Percentiles rank a stretch among this genome's conserved stretches.
phyloP scores from a whole-genome alignment of 2,329 filamentous ascomycete genomes.

The Aureobasidium subglaciale region DNA sequence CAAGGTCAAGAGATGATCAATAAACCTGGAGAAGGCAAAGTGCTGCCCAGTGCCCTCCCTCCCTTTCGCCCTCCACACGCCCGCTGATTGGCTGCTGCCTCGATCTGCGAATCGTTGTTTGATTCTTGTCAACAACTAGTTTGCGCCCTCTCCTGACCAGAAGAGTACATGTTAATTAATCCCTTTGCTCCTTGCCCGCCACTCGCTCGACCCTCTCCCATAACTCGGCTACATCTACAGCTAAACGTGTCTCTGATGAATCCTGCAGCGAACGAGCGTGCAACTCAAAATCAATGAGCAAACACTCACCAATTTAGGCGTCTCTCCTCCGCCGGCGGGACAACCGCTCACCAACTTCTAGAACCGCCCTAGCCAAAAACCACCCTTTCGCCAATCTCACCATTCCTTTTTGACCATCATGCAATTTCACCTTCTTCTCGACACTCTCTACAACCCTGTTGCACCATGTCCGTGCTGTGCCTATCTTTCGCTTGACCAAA shows the following conservation, averaged over 20 bases:
- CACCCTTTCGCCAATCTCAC: neutral
- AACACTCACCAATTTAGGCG: conserved; percentile 3
- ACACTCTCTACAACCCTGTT: neutral
- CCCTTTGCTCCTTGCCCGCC: neutral
- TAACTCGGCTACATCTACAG: neutral
- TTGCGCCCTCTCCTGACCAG: conserved; percentile 1
- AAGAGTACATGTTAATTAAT: neutral
- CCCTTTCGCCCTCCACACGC: neutral
- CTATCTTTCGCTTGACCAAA: neutral
- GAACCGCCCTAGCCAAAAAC: conserved; percentile 8
- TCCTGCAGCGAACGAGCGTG: neutral
- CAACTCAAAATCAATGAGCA: neutral
- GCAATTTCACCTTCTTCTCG: neutral
- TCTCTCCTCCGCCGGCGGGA: conserved; percentile 9
- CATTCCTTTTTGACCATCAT: neutral
- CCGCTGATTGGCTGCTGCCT: neutral
- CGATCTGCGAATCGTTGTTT: conserved; percentile 4
- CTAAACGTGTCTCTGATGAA: neutral
- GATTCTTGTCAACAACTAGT: conserved; percentile 8
- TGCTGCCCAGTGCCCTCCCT: neutral
- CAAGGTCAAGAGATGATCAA: neutral
- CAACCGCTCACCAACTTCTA: conserved; percentile 9
- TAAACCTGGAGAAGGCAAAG: conserved; percentile 10
- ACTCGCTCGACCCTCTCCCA: neutral
- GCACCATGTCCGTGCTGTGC: conserved; percentile 5